Base-by-base conservation (phyloP, 305 asterid species). In the Plantago lanceolata region DNA sequence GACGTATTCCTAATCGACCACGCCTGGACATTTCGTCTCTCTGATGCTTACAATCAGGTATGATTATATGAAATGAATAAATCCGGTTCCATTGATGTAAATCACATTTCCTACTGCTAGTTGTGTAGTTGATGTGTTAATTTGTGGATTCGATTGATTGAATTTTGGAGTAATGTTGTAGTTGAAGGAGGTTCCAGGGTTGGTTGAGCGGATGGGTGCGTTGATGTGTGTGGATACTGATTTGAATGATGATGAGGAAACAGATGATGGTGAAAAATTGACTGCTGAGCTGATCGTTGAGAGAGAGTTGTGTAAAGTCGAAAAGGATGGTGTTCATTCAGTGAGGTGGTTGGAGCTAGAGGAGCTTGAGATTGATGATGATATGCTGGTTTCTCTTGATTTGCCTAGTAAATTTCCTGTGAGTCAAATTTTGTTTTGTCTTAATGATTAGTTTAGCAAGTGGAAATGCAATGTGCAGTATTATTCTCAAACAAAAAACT, bases 271-370 rank as follows among this genome's bases (percentile, higher is more conserved):
- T 64, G 71, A 43, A 6, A 79, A 81, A 66, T 21, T 66, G 63
- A 80, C 76, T 47, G 88, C 84, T 18, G 53, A 28, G 33, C 93
- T 84, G 47, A 76, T 84, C 35, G 82, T 88, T 57, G 93, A 88
- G 78, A 79, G 82, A 66, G 92, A 93, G 71, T 55, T 81, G 49
- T 52, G 70, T 70, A 75, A 67, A 79, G 81, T 73, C 40, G 84
- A 78, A 67, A 84, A 80, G 64, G 85, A 71, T 16, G 84, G 86
- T 14, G 16, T 19, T 68, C 77, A 71, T 71, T 72, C 83, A 50
- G 81, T 82, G 61, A 79, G 77, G 82, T 93, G 99, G 99, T 83
- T 90, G 90, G 99, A 93, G 77, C 91, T 90, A 50, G 99, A 93
- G 71, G 97, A 82, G 69, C 89, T 84, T 61, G 90, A 78, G 56